Evolutionary conservation across 805 yeast species (phyloP).

Genomic region (Candida pseudofarinosa): DNA sequence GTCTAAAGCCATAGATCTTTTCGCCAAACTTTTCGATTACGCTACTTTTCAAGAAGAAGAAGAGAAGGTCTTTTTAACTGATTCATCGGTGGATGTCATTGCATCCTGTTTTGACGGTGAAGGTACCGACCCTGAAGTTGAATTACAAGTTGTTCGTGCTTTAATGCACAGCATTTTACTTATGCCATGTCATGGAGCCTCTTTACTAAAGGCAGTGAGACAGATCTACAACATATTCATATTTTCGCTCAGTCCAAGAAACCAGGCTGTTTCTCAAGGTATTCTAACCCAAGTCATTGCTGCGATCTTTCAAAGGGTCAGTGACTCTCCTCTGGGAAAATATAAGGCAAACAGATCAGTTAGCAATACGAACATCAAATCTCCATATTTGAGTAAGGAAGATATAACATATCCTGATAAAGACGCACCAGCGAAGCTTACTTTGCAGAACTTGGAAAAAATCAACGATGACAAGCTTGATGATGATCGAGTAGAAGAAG

Average conservation of each 20-base stretch:
- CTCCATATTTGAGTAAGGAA: conserved; percentile 21
- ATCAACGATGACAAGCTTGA: conserved; percentile 47
- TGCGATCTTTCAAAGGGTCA: conserved; percentile 71
- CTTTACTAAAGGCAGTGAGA: conserved; percentile 83
- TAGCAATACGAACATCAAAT: conserved; percentile 16
- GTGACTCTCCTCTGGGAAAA: conserved; percentile 43
- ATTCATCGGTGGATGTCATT: conserved; percentile 79
- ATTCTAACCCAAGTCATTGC: conserved; percentile 86
- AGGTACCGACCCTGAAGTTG: conserved; percentile 84
- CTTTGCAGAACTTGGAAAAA: conserved; percentile 57
- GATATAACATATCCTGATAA: conserved; percentile 18
- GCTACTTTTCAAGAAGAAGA: conserved; percentile 62
- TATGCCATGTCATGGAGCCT: conserved; percentile 85
- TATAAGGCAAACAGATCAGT: conserved; percentile 15
- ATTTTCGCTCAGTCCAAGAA: conserved; percentile 71
- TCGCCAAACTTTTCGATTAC: conserved; percentile 86
- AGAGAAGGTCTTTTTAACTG: conserved; percentile 60
- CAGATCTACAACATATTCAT: conserved; percentile 92
- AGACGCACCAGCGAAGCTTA: conserved; percentile 35
- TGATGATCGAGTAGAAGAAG: conserved; percentile 48
- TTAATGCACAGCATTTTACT: conserved; percentile 83
- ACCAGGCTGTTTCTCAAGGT: conserved; percentile 94
- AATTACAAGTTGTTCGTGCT: conserved; percentile 90
- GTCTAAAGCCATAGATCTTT: conserved; percentile 73
- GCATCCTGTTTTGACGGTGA: conserved; percentile 87